These are phyloP conservation scores for Phytophthora kernoviae DNA, from an alignment of 352 stramenopile species.

Conservation along the genomic window DNA sequence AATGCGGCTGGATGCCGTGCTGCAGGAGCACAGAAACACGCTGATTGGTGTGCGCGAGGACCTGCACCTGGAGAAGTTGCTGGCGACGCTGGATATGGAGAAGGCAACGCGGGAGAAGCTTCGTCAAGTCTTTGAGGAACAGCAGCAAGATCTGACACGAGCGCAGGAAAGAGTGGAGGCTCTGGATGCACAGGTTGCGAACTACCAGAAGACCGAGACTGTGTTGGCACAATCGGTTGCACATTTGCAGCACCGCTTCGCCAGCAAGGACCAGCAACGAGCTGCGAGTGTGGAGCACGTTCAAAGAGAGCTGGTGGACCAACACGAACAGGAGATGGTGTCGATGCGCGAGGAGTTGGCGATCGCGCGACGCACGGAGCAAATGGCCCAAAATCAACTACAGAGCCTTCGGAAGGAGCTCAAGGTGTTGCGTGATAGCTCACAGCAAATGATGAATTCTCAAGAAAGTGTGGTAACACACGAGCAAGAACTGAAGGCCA, in stretches of 20 bases:
- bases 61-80: conserved; percentile 48
- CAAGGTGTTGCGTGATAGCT: conserved; percentile 33
- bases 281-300: conserved; percentile 43
- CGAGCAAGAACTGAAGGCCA: conserved; percentile 38
- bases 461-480: conserved; percentile 30
- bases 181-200: conserved; percentile 48
- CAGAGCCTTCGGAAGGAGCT: conserved; percentile 36
- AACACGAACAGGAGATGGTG: conserved; percentile 36
- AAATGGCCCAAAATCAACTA: conserved; percentile 40
- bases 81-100: conserved; percentile 64
- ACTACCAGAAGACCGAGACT: conserved; percentile 82
- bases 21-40: conserved; percentile 57
- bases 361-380: conserved; percentile 27
- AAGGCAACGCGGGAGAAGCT: conserved; percentile 49
- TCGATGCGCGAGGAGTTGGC: conserved; percentile 41
- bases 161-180: conserved; percentile 51
- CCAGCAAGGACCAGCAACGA: conserved; percentile 66
- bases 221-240: conserved; percentile 70
- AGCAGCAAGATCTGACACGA: conserved; percentile 46
- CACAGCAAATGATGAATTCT: conserved; percentile 17
- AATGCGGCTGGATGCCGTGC: conserved; percentile 41
- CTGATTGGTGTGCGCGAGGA: conserved; percentile 53
- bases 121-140: conserved; percentile 37
- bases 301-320: conserved; percentile 44
- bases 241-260: conserved; percentile 69